A percentile compares a stretch with the other conserved stretches of the same genome.
These are phyloP conservation scores for Platanthera zijinensis DNA, from an alignment of 106 monocot genomes.

Conservation along the genomic window DNA sequence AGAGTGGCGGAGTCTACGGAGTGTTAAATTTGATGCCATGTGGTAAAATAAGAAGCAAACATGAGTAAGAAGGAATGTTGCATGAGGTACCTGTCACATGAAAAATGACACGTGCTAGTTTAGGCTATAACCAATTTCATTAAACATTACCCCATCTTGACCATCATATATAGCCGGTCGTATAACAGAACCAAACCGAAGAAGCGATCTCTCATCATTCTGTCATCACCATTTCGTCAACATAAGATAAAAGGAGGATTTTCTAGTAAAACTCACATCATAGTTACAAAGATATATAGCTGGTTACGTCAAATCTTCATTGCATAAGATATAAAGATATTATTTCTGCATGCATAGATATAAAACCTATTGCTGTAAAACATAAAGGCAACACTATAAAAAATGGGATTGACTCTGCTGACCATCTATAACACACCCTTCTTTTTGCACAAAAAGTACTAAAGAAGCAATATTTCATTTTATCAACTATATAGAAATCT, in stretches of 20 bases:
- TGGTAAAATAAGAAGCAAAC: constrained; percentile 87
- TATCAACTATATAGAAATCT: neutral
- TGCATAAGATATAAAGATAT: neutral
- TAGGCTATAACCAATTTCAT: neutral
- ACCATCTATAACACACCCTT: neutral
- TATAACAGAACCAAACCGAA: neutral
- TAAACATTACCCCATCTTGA: neutral
- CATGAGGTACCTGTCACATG: constrained; percentile 79
- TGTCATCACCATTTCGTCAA: neutral
- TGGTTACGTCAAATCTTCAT: neutral
- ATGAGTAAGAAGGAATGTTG: constrained; percentile 92
- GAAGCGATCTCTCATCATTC: neutral
- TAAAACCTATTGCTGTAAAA: neutral
- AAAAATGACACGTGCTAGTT: constrained; percentile 2
- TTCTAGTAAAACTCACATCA: neutral
- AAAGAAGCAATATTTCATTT: neutral
- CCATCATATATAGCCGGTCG: neutral
- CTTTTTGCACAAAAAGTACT: neutral
- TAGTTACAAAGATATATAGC: neutral
- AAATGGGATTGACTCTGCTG: neutral
- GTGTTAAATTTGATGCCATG: constrained; percentile 73
- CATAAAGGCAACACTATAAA: neutral
- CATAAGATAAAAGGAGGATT: neutral
- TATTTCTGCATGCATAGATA: neutral
- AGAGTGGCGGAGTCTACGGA: constrained; percentile 66